These are phyloP conservation scores for Jasminum sambac DNA, from an alignment of 257 asterid genomes.

Conservation along the genomic window DNA sequence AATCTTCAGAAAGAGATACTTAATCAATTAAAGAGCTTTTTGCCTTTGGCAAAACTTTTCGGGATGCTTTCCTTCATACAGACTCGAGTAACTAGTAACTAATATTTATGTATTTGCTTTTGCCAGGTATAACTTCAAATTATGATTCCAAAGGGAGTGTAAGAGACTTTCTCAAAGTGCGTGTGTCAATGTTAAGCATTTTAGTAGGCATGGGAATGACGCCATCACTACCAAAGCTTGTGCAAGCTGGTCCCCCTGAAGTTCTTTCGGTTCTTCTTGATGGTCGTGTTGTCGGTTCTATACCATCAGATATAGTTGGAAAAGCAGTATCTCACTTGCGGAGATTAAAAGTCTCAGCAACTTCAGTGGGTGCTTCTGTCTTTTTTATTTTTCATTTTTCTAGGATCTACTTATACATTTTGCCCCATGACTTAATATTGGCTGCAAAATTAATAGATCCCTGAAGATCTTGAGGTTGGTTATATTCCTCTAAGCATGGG, in stretches of 20 bases:
- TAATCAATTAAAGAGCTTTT: neutral
- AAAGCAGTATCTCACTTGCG: slow-evolving; percentile 73
- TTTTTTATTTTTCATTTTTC: slow-evolving; percentile 5
- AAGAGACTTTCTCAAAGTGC: slow-evolving; percentile 66
- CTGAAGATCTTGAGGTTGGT: slow-evolving; percentile 96
- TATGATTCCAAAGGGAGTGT: slow-evolving; percentile 69
- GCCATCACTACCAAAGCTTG: slow-evolving; percentile 70
- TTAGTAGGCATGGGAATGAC: slow-evolving; percentile 76
- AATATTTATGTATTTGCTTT: slow-evolving; percentile 12
- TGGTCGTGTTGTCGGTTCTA: slow-evolving; percentile 85
- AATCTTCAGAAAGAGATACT: neutral
- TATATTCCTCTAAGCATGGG: slow-evolving; percentile 87
- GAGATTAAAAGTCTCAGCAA: slow-evolving; percentile 66
- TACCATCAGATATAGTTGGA: slow-evolving; percentile 59
- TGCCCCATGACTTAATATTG: slow-evolving; percentile 18
- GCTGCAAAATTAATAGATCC: slow-evolving; percentile 57
- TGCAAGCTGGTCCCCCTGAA: slow-evolving; percentile 88
- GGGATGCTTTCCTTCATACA: neutral
- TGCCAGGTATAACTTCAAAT: slow-evolving; percentile 82
- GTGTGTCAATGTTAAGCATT: slow-evolving; percentile 53
- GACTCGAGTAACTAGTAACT: neutral
- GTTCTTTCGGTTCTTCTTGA: slow-evolving; percentile 82
- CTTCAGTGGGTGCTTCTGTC: slow-evolving; percentile 51
- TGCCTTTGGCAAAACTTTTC: neutral
- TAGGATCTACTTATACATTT: neutral